Percentiles rank a stretch among this genome's conserved stretches.
Evolutionary conservation across 2,329 filamentous ascomycete species (phyloP).

Genomic region (Penicillium sp.): DNA sequence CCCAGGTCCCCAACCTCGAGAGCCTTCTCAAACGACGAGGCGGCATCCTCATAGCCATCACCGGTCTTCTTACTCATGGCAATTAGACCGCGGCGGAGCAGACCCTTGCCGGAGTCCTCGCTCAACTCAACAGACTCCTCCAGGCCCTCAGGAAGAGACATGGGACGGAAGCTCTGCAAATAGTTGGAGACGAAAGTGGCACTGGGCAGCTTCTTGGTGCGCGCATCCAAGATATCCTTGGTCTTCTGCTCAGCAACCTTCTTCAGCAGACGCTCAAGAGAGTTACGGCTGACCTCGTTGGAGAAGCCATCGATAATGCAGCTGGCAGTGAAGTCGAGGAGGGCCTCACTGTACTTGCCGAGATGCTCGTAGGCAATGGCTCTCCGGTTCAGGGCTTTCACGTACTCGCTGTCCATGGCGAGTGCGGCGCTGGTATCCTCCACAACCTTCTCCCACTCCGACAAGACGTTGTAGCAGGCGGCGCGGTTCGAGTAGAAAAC

Average conservation of each 20-base stretch:
- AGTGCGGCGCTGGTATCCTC: slow-evolving; percentile 95
- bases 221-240: slow-evolving; percentile 75
- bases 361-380: slow-evolving; percentile 96
- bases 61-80: slow-evolving; percentile 80
- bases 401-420: slow-evolving; percentile 87
- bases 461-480: slow-evolving; percentile 91
- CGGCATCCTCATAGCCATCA: slow-evolving; percentile 86
- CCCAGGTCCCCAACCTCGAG: slow-evolving; percentile 74
- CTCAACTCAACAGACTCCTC: slow-evolving; percentile 74
- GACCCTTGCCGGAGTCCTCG: slow-evolving; percentile 73
- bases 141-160: slow-evolving; percentile 71
- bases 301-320: slow-evolving; percentile 98
- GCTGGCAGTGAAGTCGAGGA: slow-evolving; percentile 95
- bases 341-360: slow-evolving; percentile 82
- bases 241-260: slow-evolving; percentile 95
- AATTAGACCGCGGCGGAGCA: slow-evolving; percentile 76
- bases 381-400: slow-evolving; percentile 94
- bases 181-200: slow-evolving; percentile 98
- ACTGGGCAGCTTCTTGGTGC: slow-evolving; percentile 82
- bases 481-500: slow-evolving; percentile 99
- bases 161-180: slow-evolving; percentile 91
- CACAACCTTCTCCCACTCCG: slow-evolving; percentile 91
- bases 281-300: slow-evolving; percentile 80
- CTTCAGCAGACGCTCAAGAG: slow-evolving; percentile 89
- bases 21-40: slow-evolving; percentile 79